Evolutionary conservation across 2,329 filamentous ascomycete species (phyloP).

Genomic region (Alternaria dauci): DNA sequence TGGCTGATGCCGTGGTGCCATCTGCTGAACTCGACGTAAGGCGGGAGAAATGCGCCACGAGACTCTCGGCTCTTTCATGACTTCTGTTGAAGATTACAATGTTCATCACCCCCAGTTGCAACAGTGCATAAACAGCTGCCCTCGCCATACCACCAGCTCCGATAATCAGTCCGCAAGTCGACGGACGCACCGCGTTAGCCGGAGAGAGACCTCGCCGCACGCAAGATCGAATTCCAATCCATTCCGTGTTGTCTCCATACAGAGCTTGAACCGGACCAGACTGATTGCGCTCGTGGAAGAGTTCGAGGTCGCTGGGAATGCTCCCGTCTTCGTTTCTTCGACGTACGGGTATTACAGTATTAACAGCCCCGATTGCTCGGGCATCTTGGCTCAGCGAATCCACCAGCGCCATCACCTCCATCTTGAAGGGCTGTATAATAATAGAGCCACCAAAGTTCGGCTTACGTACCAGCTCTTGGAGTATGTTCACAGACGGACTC

Average conservation of each 20-base stretch:
- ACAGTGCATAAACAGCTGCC: constrained; percentile 79
- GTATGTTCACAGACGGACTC: constrained; percentile 66
- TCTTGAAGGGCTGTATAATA: constrained; percentile 77
- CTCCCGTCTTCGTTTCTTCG: constrained; percentile 64
- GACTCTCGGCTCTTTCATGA: constrained; percentile 68
- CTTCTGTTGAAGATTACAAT: constrained; percentile 80
- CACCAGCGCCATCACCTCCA: constrained; percentile 71
- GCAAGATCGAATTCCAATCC: constrained; percentile 79
- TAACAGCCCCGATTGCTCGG: constrained; percentile 77
- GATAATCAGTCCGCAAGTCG: constrained; percentile 62
- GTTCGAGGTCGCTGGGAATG: constrained; percentile 62
- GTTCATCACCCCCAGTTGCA: constrained; percentile 78
- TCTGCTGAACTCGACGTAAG: constrained; percentile 46
- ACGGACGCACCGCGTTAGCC: constrained; percentile 65
- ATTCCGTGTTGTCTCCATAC: constrained; percentile 83
- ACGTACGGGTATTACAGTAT: constrained; percentile 77
- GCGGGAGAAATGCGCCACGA: constrained; percentile 74
- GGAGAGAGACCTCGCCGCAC: constrained; percentile 76
- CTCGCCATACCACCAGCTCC: constrained; percentile 78
- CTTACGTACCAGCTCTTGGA: constrained; percentile 71
- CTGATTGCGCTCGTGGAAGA: constrained; percentile 67
- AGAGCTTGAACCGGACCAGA: constrained; percentile 73
- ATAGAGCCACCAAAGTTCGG: constrained; percentile 76
- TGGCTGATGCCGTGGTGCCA: constrained; percentile 25
- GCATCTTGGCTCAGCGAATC: constrained; percentile 75